phyloP scores from a whole-genome alignment of 176 grass and related monocot species.

The Rhynchospora pubera region DNA sequence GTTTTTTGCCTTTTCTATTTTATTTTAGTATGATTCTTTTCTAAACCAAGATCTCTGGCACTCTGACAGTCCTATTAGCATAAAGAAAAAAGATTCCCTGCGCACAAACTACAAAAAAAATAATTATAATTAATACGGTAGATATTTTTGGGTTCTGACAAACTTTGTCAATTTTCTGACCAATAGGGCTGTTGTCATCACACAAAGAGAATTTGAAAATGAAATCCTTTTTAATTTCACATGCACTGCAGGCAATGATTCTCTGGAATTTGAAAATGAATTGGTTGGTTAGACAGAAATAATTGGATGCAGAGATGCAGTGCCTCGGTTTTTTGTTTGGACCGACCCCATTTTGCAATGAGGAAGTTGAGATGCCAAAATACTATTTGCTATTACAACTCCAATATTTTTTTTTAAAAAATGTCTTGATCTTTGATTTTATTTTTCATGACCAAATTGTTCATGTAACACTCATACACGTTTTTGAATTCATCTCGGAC shows the following conservation, averaged over 20 bases:
- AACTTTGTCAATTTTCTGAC: not conserved
- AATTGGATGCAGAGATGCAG: not conserved
- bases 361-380: too few relatives aligned
- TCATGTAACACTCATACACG: too few relatives aligned
- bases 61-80: not conserved
- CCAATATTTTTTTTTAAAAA: too few relatives aligned
- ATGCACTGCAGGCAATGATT: not conserved
- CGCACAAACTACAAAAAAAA: not conserved
- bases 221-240: not conserved
- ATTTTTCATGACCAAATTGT: too few relatives aligned
- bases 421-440: too few relatives aligned
- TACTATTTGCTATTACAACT: too few relatives aligned
- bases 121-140: not conserved
- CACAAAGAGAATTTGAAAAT: too few relatives aligned
- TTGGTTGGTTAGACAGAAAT: not conserved
- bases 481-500: too few relatives aligned
- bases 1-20: not conserved
- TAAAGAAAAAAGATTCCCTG: not conserved
- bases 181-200: not conserved
- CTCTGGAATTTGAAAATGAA: not conserved
- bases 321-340: not conserved
- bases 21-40: not conserved
- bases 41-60: not conserved
- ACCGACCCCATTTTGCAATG: too few relatives aligned
- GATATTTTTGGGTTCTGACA: conserved; percentile 5